These are phyloP conservation scores for Penicillium alfredii DNA, from an alignment of 495 filamentous ascomycete species.

Conservation along the genomic window DNA sequence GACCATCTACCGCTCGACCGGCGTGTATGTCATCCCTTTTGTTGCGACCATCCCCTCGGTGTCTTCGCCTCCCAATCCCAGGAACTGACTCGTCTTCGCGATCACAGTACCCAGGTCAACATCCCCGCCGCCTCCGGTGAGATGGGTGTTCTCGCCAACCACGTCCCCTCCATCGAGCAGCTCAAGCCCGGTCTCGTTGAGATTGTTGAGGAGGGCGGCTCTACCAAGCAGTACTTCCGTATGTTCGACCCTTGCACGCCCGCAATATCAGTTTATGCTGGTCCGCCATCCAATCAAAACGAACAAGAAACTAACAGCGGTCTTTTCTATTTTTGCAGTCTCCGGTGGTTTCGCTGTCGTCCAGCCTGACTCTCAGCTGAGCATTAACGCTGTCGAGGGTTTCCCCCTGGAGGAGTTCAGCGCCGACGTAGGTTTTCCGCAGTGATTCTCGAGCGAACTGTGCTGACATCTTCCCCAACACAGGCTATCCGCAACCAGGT, in stretches of 20 bases:
- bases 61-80: conserved; percentile 8
- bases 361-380: conserved; percentile 88
- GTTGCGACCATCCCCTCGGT: conserved; percentile 6
- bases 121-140: conserved; percentile 95
- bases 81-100: conserved; percentile 35
- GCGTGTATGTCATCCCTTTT: conserved; percentile 51
- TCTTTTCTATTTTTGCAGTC: conserved; percentile 47
- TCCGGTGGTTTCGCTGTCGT: conserved; percentile 96
- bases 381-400: conserved; percentile 96
- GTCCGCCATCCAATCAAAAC: no score
- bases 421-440: conserved; percentile 53
- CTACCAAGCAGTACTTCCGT: conserved; percentile 99
- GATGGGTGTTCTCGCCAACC: conserved; percentile 98
- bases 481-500: conserved; percentile 53
- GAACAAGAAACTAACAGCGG: no score
- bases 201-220: conserved; percentile 85
- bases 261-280: conserved; percentile 2
- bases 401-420: conserved; percentile 94
- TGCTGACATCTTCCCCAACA: conserved; percentile 2
- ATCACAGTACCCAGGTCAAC: conserved; percentile 89
- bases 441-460: no score
- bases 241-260: conserved; percentile 41
- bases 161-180: conserved; percentile 99
- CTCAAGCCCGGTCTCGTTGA: conserved; percentile 93
- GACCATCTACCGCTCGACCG: conserved; percentile 69